These are phyloP conservation scores for Priceomyces carsonii DNA, from an alignment of 805 yeast genomes.

Conservation along the genomic window DNA sequence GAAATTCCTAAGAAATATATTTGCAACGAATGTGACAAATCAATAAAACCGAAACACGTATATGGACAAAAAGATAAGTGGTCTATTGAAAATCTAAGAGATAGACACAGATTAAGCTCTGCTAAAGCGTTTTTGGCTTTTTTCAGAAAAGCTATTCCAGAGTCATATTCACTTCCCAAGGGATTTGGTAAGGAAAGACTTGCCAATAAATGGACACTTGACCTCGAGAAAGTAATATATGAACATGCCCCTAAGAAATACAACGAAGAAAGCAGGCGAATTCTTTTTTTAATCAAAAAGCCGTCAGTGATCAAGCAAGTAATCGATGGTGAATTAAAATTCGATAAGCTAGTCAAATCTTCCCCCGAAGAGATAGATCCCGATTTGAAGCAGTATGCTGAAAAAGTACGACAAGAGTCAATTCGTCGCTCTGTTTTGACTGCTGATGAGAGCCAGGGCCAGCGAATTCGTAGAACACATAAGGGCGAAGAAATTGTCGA, in stretches of 20 bases:
- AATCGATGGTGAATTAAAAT: slow-evolving; percentile 51
- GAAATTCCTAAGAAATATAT: slow-evolving; percentile 48
- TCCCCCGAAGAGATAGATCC: slow-evolving; percentile 80
- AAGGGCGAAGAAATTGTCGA: slow-evolving; percentile 87
- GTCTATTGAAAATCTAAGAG: slow-evolving; percentile 15
- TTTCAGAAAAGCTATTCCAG: slow-evolving; percentile 42
- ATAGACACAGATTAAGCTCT: slow-evolving; percentile 49
- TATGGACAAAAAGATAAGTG: slow-evolving; percentile 10
- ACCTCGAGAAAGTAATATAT: slow-evolving; percentile 53
- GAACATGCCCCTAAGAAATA: slow-evolving; percentile 45
- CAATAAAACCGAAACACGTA: slow-evolving; percentile 2
- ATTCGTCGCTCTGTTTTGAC: slow-evolving; percentile 69
- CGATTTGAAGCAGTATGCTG: slow-evolving; percentile 68
- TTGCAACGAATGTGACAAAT: slow-evolving; percentile 51
- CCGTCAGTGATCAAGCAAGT: slow-evolving; percentile 57
- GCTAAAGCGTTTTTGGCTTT: slow-evolving; percentile 51
- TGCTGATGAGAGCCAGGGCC: slow-evolving; percentile 49
- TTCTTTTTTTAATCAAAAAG: slow-evolving; percentile 65
- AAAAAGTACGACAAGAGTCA: slow-evolving; percentile 67
- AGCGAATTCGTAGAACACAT: slow-evolving; percentile 76
- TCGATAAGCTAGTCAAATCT: slow-evolving; percentile 61
- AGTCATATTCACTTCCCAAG: slow-evolving; percentile 21
- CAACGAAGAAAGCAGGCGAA: slow-evolving; percentile 66
- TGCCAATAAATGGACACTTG: slow-evolving; percentile 48
- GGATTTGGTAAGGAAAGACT: slow-evolving; percentile 27